Evolutionary conservation across 257 asterid genomes (phyloP).

Genomic region (Echium plantagineum): DNA sequence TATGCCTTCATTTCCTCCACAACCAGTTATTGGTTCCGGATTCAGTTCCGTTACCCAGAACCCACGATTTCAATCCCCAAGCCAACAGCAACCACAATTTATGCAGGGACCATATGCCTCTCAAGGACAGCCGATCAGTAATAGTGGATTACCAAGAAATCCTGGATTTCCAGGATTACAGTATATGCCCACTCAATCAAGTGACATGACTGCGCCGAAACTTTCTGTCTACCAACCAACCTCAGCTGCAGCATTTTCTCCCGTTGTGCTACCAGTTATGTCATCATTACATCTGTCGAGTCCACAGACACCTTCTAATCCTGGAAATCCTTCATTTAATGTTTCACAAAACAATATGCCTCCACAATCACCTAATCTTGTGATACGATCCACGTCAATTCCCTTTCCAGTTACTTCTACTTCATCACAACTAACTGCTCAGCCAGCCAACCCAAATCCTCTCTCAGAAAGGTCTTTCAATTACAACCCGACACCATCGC

Average conservation of each 20-base stretch:
- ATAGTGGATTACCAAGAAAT: slow-evolving; percentile 40
- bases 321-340: slow-evolving; percentile 22
- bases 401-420: slow-evolving; percentile 20
- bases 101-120: slow-evolving; percentile 32
- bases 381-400: slow-evolving; percentile 18
- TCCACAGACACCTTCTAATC: slow-evolving; percentile 1
- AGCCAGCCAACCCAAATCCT: slow-evolving; percentile 23
- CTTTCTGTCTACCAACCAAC: slow-evolving; percentile 15
- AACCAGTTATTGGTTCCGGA: slow-evolving; percentile 31
- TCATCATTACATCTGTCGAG: slow-evolving; percentile 25
- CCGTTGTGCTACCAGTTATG: slow-evolving; percentile 20
- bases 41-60: slow-evolving; percentile 40
- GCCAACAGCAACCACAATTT: slow-evolving; percentile 27
- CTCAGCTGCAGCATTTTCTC: slow-evolving; percentile 24
- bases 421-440: slow-evolving; percentile 18
- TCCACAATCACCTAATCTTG: slow-evolving; percentile 21
- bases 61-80: slow-evolving; percentile 23
- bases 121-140: slow-evolving; percentile 28
- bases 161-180: slow-evolving; percentile 20
- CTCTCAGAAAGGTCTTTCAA: slow-evolving; percentile 25
- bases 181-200: slow-evolving; percentile 20
- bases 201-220: slow-evolving; percentile 7
- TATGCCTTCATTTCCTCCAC: slow-evolving; percentile 42
- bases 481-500: slow-evolving; percentile 27
- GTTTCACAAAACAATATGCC: slow-evolving; percentile 21